Evolutionary conservation across 2,329 filamentous ascomycete genomes (phyloP), one percentile per base, ranked within the genome.

Genomic region (Drechslerella coelobrocha): DNA sequence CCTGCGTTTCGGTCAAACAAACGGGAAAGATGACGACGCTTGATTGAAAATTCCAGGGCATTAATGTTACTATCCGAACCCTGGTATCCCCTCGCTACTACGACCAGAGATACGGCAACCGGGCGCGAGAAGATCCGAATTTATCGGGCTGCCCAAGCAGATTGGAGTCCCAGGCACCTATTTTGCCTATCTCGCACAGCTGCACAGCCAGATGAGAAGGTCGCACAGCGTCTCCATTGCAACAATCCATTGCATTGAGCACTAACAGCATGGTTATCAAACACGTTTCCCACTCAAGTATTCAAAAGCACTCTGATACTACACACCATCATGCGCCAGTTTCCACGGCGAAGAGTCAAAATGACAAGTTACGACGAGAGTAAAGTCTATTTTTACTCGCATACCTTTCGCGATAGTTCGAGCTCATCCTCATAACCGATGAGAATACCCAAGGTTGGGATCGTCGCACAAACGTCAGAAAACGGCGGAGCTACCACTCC

Each of bases 371-470:
- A 21, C 51, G 17, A 21, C 26, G 37, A 53, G 21, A 53, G 31
- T 21, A 14, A 14, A 52, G n/a, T n/a, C n/a, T 71, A 63, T 71
- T 71, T 62, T 63, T 63, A 55, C 23, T 63, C 59, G 59, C 34
- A 19, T 51, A 17, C 3, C 9, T 7, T 10, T 45, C 5, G 10
- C 41, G 17, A 2, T n/a, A 57, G 43, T 26, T 50, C 52, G 24
- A 43, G 39, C 34, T 23, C 52, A 2, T 60, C 26, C 43, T 55
- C 41, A 37, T 53, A 9, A 31, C 21, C 9, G 48, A 41, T 31
- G 50, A 21, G 51, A 50, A 31, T 27, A 48, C 23, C 51, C 52
- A 53, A 50, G 52, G 24, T 19, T 21, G 23, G 19, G 66, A 71
- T 71, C 59, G 53, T 37, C 59, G 21, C n/a, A 34, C 23, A 51